These are phyloP conservation scores for Fraxinus platypoda DNA, from an alignment of 305 asterid species.

Conservation along the genomic window DNA sequence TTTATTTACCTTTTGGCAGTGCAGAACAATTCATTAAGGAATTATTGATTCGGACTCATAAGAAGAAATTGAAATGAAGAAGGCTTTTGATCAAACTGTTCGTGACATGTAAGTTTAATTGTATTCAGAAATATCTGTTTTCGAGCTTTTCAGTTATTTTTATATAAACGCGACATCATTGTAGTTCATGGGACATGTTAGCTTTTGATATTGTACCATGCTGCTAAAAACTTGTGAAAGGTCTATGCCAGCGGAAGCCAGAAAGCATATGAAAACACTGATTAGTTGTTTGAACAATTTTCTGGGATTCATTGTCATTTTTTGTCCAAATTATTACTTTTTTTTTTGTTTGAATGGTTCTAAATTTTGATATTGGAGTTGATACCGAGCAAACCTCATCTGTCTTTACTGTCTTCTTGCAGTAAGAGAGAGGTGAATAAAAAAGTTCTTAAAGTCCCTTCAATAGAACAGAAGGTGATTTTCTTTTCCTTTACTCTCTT, in stretches of 20 bases:
- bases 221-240: neutral
- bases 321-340: neutral
- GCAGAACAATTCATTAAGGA: constrained; percentile 29
- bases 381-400: constrained; percentile 18
- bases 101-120: constrained; percentile 76
- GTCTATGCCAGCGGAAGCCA: neutral
- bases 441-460: constrained; percentile 94
- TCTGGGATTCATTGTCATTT: neutral
- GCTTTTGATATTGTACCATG: neutral
- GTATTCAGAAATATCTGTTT: neutral
- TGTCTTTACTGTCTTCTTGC: constrained; percentile 40
- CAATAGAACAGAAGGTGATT: constrained; percentile 83
- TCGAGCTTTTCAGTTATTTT: neutral
- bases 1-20: constrained; percentile 17
- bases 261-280: neutral
- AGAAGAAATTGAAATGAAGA: constrained; percentile 65
- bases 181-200: neutral
- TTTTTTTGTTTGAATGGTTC: neutral
- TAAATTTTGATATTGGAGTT: neutral
- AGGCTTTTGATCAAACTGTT: constrained; percentile 90
- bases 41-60: constrained; percentile 37
- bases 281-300: neutral
- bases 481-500: constrained; percentile 3
- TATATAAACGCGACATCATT: neutral
- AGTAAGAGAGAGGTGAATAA: constrained; percentile 98